Evolutionary conservation across 768 basidiomycete genomes (phyloP), one percentile per base, ranked within the genome.

Genomic region (Arthromyces matolae): DNA sequence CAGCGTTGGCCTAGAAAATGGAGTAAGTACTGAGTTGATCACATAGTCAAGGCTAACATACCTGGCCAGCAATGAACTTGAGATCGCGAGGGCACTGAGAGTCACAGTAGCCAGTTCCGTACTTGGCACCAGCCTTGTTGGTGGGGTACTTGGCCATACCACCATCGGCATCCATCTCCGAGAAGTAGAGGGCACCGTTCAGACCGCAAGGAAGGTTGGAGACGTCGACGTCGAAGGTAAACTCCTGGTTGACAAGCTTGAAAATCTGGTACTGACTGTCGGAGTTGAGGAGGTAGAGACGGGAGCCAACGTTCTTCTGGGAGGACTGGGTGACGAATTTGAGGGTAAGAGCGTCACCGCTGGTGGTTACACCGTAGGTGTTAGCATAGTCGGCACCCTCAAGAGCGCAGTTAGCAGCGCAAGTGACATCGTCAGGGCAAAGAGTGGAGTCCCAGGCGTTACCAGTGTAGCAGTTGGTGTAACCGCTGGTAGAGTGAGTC

Each of bases 21-120:
- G 5, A 1, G 33, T 43, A 14, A 36, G 33, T 16, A n/a, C 8
- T 6, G 6, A 5, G 14, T 9, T 31, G 23, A 23, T 18, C 5
- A 3, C 8, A 41, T 10, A 27, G n/a, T n/a, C n/a, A 33, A 24
- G 36, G 8, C 36, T 20, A 9, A 65, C 69, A 49, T 38, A 77
- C 78, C 64, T 67, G 60, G 51, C 79, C 79, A 61, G 74, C 70
- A 59, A 81, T 80, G 67, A 79, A 80, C 66, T 81, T 80, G 64
- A 80, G 63, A 60, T 79, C 79, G 38, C 69, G 69, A 4, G 78
- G 77, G 65, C 78, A 80, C 60, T 81, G 78, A n/a, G n/a, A n/a
- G n/a, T n/a, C n/a, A n/a, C n/a, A n/a, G n/a, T n/a, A n/a, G n/a
- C n/a, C n/a, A n/a, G n/a, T n/a, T n/a, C n/a, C n/a, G n/a, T n/a